Evolutionary conservation across 306 rosid genomes (phyloP).

Genomic region (Ammopiptanthus mongolicus): DNA sequence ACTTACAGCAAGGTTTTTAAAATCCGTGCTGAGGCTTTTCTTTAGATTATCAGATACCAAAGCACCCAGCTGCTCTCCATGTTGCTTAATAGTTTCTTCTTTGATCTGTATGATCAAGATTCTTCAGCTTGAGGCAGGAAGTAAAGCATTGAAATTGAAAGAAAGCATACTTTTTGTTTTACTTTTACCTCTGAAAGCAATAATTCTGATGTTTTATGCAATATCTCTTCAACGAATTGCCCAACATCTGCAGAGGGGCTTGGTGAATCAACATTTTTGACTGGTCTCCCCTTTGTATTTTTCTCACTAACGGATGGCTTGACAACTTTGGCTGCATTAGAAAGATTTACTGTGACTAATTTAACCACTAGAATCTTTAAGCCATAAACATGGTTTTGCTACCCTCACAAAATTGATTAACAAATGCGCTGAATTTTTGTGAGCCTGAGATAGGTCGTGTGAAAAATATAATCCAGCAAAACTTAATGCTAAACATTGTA

Average conservation of each 20-base stretch:
- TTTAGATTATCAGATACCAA: conserved; percentile 52
- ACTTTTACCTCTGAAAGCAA: conserved; percentile 79
- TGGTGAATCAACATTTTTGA: conserved; percentile 26
- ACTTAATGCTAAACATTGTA: conserved; percentile 3
- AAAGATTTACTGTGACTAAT: conserved; percentile 1
- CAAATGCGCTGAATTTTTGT: not conserved
- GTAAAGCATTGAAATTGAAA: not conserved
- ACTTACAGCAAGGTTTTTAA: conserved; percentile 77
- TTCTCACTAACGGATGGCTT: conserved; percentile 39
- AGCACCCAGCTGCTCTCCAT: conserved; percentile 60
- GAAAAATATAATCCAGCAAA: not conserved
- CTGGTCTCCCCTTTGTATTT: conserved; percentile 46
- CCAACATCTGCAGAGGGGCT: conserved; percentile 54
- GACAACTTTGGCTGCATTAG: conserved; percentile 40
- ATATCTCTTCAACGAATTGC: conserved; percentile 67
- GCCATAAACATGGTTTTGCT: conserved; percentile 3
- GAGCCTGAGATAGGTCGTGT: not conserved
- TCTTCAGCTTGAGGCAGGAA: conserved; percentile 12
- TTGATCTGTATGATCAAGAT: conserved; percentile 48
- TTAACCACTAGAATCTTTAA: not conserved
- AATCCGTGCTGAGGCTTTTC: conserved; percentile 58
- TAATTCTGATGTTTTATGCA: conserved; percentile 60
- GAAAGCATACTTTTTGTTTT: conserved; percentile 2
- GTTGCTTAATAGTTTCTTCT: conserved; percentile 50
- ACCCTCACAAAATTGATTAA: not conserved